phyloP scores from a whole-genome alignment of 441 rosid genomes.

The Erodium moschatum region DNA sequence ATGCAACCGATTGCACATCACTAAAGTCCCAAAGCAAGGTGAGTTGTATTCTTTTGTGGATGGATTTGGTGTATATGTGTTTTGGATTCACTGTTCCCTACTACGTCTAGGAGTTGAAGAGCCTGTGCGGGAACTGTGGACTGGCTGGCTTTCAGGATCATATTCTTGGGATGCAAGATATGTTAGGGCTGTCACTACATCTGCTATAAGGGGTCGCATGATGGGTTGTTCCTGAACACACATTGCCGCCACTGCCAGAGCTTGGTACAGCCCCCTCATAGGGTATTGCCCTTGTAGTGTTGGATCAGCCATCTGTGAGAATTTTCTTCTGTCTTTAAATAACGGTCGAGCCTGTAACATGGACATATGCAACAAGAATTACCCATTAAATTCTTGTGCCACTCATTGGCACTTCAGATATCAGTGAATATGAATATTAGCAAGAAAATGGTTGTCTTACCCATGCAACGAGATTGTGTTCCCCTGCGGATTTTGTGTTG shows the following conservation, averaged over 20 bases:
- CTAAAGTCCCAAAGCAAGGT: neutral
- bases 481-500: constrained; percentile 54
- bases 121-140: constrained; percentile 30
- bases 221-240: constrained; percentile 90
- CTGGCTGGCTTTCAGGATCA: constrained; percentile 30
- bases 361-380: neutral
- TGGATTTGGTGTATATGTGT: neutral
- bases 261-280: constrained; percentile 77
- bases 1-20: neutral
- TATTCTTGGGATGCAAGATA: constrained; percentile 71
- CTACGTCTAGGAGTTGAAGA: constrained; percentile 43
- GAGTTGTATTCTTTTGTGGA: neutral
- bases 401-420: no score
- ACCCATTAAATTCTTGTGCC: no score
- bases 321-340: constrained; percentile 78
- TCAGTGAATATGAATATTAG: no score
- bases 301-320: constrained; percentile 86
- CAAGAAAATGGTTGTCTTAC: constrained; percentile 33
- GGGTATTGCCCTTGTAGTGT: constrained; percentile 81
- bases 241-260: constrained; percentile 93
- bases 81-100: constrained; percentile 30
- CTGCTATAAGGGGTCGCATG: constrained; percentile 79
- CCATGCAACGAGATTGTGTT: constrained; percentile 87
- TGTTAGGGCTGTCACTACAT: constrained; percentile 74
- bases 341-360: constrained; percentile 67